Evolutionary conservation across 2,329 filamentous ascomycete genomes (phyloP).

Genomic region (Sporothrix pseudoabietina): DNA sequence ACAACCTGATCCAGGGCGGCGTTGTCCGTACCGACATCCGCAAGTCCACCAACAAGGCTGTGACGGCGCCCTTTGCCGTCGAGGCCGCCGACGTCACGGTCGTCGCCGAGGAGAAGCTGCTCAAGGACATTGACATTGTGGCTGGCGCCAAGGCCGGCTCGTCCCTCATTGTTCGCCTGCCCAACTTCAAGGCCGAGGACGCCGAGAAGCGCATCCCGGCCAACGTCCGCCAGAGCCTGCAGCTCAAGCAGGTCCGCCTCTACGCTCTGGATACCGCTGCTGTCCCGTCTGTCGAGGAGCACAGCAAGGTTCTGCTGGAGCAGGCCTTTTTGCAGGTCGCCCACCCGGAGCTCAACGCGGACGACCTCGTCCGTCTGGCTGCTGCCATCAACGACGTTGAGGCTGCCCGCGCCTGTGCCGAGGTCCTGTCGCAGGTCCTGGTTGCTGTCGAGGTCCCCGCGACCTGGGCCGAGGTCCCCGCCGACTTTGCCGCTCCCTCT

Average conservation of each 20-base stretch:
- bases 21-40: slow-evolving; percentile 82
- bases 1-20: slow-evolving; percentile 73
- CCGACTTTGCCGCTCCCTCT: slow-evolving; percentile 54
- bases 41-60: slow-evolving; percentile 76
- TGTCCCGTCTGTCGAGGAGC: slow-evolving; percentile 68
- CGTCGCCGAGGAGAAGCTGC: slow-evolving; percentile 75
- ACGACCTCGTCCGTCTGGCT: slow-evolving; percentile 67
- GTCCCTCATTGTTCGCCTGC: slow-evolving; percentile 73
- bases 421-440: slow-evolving; percentile 69
- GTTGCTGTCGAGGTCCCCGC: slow-evolving; percentile 74
- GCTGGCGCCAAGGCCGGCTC: slow-evolving; percentile 70
- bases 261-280: slow-evolving; percentile 73
- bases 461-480: slow-evolving; percentile 73
- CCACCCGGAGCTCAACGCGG: slow-evolving; percentile 63
- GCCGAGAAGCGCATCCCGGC: slow-evolving; percentile 81
- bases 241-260: slow-evolving; percentile 69
- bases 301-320: slow-evolving; percentile 69
- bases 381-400: slow-evolving; percentile 54
- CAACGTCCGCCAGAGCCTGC: slow-evolving; percentile 69
- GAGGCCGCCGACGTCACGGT: slow-evolving; percentile 77
- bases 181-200: slow-evolving; percentile 83
- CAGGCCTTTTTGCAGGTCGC: slow-evolving; percentile 81
- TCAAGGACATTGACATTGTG: slow-evolving; percentile 75
- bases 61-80: slow-evolving; percentile 68
- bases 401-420: slow-evolving; percentile 53